Percentiles rank a stretch among this genome's conserved stretches.
phyloP scores from a whole-genome alignment of 495 filamentous ascomycete genomes.

The Penicillium daleae region DNA sequence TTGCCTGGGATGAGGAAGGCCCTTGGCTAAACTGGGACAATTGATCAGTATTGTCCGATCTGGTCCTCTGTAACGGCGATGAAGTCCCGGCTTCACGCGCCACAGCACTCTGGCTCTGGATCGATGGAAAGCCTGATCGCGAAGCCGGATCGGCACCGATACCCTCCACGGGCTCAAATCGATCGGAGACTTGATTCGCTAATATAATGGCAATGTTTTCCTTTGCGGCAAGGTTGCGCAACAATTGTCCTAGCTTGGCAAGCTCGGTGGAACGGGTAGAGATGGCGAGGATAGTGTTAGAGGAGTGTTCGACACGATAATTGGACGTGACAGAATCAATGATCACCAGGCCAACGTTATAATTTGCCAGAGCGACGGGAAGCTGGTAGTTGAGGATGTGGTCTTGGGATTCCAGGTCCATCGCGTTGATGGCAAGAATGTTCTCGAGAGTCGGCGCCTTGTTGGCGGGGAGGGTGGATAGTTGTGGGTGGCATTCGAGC shows the following conservation, averaged over 20 bases:
- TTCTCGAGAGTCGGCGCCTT: conserved; percentile 65
- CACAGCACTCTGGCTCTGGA: conserved; percentile 19
- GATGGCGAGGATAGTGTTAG: conserved; percentile 40
- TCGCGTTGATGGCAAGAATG: conserved; percentile 80
- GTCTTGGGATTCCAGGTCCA: conserved; percentile 92
- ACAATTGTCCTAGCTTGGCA: conserved; percentile 70
- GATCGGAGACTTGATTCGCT: conserved; percentile 94
- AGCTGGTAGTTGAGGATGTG: conserved; percentile 93
- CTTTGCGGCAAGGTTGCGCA: conserved; percentile 72
- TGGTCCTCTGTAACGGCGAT: conserved; percentile 30
- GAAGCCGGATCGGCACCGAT: conserved; percentile 6
- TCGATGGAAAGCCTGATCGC: conserved; percentile 20
- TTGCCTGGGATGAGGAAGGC: conserved; percentile 34
- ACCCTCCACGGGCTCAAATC: conserved; percentile 57
- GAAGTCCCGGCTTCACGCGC: conserved; percentile 23
- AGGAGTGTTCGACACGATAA: conserved; percentile 80
- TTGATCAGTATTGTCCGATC: conserved; percentile 21
- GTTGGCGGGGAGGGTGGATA: conserved; percentile 51
- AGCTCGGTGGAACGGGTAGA: conserved; percentile 66
- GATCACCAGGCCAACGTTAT: conserved; percentile 77
- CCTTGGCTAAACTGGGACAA: conserved; percentile 18
- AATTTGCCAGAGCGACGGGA: conserved; percentile 75
- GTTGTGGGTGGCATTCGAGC: conserved; percentile 64
- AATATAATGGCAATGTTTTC: conserved; percentile 84
- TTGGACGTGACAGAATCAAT: conserved; percentile 93